Evolutionary conservation across 345 rosid species (phyloP), one percentile per base, ranked within the genome.

Genomic region (Anastatica hierochuntica): DNA sequence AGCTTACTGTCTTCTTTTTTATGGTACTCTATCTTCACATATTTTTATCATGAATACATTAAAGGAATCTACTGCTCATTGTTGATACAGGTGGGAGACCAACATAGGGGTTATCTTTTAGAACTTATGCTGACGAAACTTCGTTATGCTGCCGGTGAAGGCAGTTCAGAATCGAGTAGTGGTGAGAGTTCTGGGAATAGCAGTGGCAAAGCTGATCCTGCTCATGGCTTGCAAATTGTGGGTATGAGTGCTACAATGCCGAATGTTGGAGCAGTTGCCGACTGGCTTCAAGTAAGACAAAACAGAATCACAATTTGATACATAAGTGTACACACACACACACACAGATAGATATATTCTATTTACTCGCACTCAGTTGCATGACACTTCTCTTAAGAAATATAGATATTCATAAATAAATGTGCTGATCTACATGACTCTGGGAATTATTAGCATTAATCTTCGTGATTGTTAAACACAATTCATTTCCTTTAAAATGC

Each of bases 161-260:
- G 96, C 49, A 55, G 64, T 71, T 68, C 82, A 62, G 89, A 82
- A 64, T 78, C 89, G 31, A 81, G 73, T 62, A 80, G 96, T 31
- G 84, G 92, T 56, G 98, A 84, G 65, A 82, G 90, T 79, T 82
- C 95, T 39, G 90, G 88, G 57, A 63, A 63, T 56, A 84, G 95
- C 67, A 79, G 95, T 69, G 77, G 80, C 53, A 87, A 82, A 77
- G 73, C 72, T 63, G 98, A 84, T 69, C 73, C 85, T 74, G 72
- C 74, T 77, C 79, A 74, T 50, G 96, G 96, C 52, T 62, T 87
- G 72, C 98, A 90, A 78, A 90, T 90, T 68, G 90, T 90, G 64
- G 98, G 98, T 57, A 90, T 90, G 98, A 90, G 98, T 59, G 98
- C 96, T 57, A 90, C 98, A 47, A 90, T 90, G 96, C 98, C 98